Percentiles rank a stretch among this genome's conserved stretches.
Conservation (phyloP, 257 asterid genomes). For the Fraxinus anomala region DNA sequence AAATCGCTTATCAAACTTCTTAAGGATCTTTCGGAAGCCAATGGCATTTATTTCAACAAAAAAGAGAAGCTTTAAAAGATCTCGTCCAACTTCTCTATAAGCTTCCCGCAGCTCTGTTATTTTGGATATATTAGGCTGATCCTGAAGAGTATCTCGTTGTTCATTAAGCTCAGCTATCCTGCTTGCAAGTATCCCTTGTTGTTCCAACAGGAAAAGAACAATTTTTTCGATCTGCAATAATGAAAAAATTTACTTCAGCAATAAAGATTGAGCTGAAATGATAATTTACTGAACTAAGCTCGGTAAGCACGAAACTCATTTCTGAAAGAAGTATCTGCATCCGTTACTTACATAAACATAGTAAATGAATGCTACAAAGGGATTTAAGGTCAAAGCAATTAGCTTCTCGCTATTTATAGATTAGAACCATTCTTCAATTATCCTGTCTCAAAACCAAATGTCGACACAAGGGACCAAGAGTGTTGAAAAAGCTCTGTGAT, state of each 20-base stretch:
- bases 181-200: slow-evolving; percentile 84
- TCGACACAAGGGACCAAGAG: not conserved
- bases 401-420: not conserved
- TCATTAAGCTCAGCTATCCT: slow-evolving; percentile 70
- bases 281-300: not conserved
- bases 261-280: not conserved
- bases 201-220: slow-evolving; percentile 91
- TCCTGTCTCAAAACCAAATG: not conserved
- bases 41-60: slow-evolving; percentile 89
- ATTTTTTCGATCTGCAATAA: slow-evolving; percentile 82
- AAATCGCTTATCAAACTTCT: slow-evolving; percentile 92
- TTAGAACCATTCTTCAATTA: not conserved
- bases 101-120: slow-evolving; percentile 77
- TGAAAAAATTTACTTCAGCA: slow-evolving; percentile 1
- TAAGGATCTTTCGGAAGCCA: slow-evolving; percentile 91
- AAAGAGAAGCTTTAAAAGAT: slow-evolving; percentile 82
- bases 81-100: slow-evolving; percentile 82
- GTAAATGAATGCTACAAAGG: not conserved
- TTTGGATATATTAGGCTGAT: slow-evolving; percentile 80
- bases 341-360: not conserved
- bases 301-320: not conserved
- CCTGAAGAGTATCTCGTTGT: slow-evolving; percentile 66
- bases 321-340: not conserved
- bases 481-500: not conserved
- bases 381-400: not conserved